Evolutionary conservation across 2,329 filamentous ascomycete genomes (phyloP).

Genomic region (Balansia obtecta): DNA sequence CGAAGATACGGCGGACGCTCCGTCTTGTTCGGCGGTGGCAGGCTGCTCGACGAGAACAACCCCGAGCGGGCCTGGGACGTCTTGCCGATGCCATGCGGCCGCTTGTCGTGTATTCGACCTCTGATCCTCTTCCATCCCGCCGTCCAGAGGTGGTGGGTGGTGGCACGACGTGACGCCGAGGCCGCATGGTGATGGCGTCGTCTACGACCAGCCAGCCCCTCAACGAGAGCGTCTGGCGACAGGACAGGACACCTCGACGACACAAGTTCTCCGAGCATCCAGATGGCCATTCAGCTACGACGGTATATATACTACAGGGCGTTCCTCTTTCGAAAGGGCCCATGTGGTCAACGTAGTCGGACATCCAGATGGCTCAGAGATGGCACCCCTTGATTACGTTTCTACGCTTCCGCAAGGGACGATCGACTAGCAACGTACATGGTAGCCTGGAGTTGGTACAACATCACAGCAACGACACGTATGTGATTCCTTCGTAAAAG

Average conservation of each 20-base stretch:
- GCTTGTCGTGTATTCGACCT: background rate
- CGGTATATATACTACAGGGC: background rate
- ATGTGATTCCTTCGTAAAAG: background rate
- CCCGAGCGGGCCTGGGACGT: background rate
- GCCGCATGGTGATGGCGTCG: background rate
- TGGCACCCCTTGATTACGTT: background rate
- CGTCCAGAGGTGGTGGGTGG: background rate
- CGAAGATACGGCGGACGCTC: background rate
- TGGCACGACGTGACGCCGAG: background rate
- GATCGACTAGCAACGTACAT: background rate
- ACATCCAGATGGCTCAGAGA: background rate
- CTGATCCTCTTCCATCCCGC: background rate
- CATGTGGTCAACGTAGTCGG: background rate
- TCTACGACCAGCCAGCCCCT: background rate
- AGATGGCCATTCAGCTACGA: background rate
- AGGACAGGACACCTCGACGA: too few species aligned
- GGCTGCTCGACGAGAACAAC: background rate
- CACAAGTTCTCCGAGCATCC: background rate
- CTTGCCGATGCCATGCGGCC: background rate
- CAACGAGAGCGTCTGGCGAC: background rate
- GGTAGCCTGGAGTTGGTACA: background rate
- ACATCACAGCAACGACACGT: background rate
- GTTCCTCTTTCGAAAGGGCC: background rate
- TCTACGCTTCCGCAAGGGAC: background rate
- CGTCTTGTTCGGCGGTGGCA: background rate